Evolutionary conservation across 2,329 filamentous ascomycete species (phyloP), one percentile per base, ranked within the genome.

Genomic region (Byssoonygena ceratinophila): DNA sequence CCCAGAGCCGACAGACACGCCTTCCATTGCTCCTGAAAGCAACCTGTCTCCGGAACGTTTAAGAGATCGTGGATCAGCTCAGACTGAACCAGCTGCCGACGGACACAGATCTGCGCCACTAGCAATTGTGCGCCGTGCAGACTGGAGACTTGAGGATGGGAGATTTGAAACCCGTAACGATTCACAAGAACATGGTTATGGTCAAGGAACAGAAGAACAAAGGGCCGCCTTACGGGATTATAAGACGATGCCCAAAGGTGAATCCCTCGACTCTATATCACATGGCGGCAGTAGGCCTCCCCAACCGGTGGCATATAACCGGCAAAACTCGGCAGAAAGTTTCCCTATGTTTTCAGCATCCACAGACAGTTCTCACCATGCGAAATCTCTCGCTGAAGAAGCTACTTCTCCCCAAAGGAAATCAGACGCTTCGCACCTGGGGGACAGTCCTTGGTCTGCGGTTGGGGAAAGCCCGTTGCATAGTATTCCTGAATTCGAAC

Each of bases 341-440:
- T 82, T 82, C 58, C 70, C 74, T 20, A 81, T 82, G 75, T 81
- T 83, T 57, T 81, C 78, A 36, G 76, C 77, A n/a, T 80, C 79
- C 8, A 76, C 77, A 1, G 77, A 77, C 55, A 73, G 73, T 54
- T 82, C 79, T 4, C 71, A 76, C 49, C 71, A 67, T 49, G 72
- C 71, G 4, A 72, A 73, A 51, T 81, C 77, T 3, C 36, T 56
- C 27, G 67, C 76, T 31, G 74, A 73, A 18, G 74, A 71, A 25
- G 80, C 78, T 0, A 74, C 76, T 37, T 67, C 66, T 11, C 67
- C 68, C 29, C 61, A 59, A 32, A 59, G 60, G 7, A 63, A 59
- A 43, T 52, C 63, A 12, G 61, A 65, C 40, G 25, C 54, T 25
- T 52, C 53, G 9, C 55, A 60, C 40, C 55, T 50, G 14, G 59